Conservation (phyloP, 192 early-diverging fungal genomes). For the Entomortierella beljakovae region DNA sequence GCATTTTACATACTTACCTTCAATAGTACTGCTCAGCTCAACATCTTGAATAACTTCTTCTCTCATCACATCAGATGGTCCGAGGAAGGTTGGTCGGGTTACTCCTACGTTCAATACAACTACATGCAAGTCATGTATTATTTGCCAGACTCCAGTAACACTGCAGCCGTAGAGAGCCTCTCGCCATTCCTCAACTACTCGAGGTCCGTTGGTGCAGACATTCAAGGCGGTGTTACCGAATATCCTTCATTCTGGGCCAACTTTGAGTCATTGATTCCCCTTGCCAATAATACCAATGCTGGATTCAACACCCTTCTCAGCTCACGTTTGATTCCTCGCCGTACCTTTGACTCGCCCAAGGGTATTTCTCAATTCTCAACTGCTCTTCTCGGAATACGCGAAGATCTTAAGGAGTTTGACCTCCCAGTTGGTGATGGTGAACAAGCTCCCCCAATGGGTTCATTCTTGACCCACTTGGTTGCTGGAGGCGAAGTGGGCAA, state of each 20-base stretch:
- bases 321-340: slow-evolving; percentile 50
- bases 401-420: slow-evolving; percentile 10
- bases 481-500: slow-evolving; percentile 29
- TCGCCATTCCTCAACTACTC: slow-evolving; percentile 9
- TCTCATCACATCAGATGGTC: slow-evolving; percentile 23
- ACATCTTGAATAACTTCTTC: slow-evolving; percentile 7
- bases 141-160: slow-evolving; percentile 1
- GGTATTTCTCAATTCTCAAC: slow-evolving; percentile 3
- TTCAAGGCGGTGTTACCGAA: neutral
- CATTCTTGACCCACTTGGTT: slow-evolving; percentile 31
- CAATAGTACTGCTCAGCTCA: neutral
- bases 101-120: neutral
- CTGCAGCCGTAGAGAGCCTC: neutral
- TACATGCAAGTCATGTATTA: slow-evolving; percentile 1
- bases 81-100: slow-evolving; percentile 31
- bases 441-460: too few species aligned
- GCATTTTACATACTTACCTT: neutral
- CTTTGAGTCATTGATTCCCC: neutral
- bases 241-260: slow-evolving; percentile 14
- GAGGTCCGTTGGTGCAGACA: neutral
- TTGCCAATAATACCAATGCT: neutral
- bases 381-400: slow-evolving; percentile 14
- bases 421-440: too few species aligned
- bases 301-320: slow-evolving; percentile 38
- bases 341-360: slow-evolving; percentile 25